Base-by-base conservation (phyloP, 2,329 filamentous ascomycete genomes). In the Sclerotinia minor region DNA sequence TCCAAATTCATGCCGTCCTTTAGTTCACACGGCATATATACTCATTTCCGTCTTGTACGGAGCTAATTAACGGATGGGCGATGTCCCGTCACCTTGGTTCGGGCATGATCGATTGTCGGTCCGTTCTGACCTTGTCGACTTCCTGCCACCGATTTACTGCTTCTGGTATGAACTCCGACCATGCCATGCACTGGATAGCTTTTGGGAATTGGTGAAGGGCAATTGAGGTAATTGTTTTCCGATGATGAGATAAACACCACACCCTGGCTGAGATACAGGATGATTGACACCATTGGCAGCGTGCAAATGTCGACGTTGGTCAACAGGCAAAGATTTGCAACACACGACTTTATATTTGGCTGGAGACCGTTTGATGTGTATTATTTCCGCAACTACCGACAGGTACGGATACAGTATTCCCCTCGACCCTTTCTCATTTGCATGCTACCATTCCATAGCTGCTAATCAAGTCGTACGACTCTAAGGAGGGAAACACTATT, bases 31-130 rank as follows among this genome's bases (percentile, higher is more conserved):
- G 52, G 8, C 24, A 26, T 38, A 26, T n/a, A 58, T 57, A 41
- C 54, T 41, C 21, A 58, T 26, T n/a, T 41, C 29, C 47, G n/a
- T 35, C n/a, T 26, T 26, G 38, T 24, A 32, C 5, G 44, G 11
- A 49, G n/a, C 11, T 26, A 35, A 58, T 50, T 38, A 15, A 26
- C 41, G 63, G 45, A 47, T 19, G 63, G n/a, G 21, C 53, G 26
- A 58, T 58, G 63, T 58, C 63, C 63, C 63, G 44, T 65, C 52
- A 58, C 50, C 29, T 38, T 65, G 63, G 63, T 65, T 65, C 63
- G 52, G 63, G 63, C 52, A 65, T 58, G 52, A 38, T 58, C 63
- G 63, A 65, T 58, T 58, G 52, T 65, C 41, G 63, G 41, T 21
- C 63, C 41, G 63, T 59, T 38, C 50, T 35, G 11, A 61, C 59